Evolutionary conservation across 2,329 filamentous ascomycete genomes (phyloP).

Genomic region (Gaeumannomyces tritici): DNA sequence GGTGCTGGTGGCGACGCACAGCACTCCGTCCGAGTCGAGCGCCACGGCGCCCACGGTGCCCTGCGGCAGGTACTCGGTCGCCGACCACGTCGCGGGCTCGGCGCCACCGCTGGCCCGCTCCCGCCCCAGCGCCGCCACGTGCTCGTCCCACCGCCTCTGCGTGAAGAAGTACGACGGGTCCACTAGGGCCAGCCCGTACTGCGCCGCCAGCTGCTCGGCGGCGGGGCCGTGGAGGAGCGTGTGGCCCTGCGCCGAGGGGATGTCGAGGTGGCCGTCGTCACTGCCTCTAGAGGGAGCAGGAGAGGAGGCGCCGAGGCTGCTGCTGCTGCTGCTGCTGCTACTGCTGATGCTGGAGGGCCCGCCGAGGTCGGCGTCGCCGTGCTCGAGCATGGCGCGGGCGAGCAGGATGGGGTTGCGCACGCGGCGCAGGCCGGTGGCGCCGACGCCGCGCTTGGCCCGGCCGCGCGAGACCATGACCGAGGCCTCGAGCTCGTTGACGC

Average conservation of each 20-base stretch:
- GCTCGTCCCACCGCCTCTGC: conserved; percentile 61
- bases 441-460: conserved; percentile 65
- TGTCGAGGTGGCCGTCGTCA: conserved; percentile 14
- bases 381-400: conserved; percentile 60
- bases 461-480: conserved; percentile 75
- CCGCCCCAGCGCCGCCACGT: conserved; percentile 40
- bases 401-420: conserved; percentile 76
- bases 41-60: conserved; percentile 80
- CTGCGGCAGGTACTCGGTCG: conserved; percentile 55
- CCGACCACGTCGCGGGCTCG: conserved; percentile 7
- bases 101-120: conserved; percentile 28
- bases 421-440: conserved; percentile 60
- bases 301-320: neutral
- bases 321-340: no score
- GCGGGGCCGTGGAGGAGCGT: conserved; percentile 41
- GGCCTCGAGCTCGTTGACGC: conserved; percentile 77
- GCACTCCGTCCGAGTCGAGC: conserved; percentile 62
- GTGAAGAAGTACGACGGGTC: conserved; percentile 70
- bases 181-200: conserved; percentile 63
- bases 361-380: conserved; percentile 50
- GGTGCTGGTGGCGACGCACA: conserved; percentile 59
- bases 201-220: conserved; percentile 57
- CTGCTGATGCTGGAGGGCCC: neutral
- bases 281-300: neutral
- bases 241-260: conserved; percentile 39